phyloP scores from a whole-genome alignment of 2,329 filamentous ascomycete species.

The Pseudocercospora eumusae region DNA sequence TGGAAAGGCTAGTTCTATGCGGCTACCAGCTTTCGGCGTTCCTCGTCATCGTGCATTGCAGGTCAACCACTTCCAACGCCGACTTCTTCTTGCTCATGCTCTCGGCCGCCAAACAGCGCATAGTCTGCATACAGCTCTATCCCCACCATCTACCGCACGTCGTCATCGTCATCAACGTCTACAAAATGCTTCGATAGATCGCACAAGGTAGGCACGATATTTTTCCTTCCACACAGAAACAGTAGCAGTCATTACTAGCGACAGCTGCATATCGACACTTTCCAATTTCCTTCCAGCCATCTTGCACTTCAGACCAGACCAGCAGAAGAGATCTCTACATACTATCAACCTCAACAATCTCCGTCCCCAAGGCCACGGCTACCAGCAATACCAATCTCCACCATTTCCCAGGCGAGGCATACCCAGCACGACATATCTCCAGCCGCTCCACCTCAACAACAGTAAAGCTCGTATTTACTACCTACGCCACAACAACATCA shows the following conservation, averaged over 20 bases:
- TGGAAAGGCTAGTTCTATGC: too few species aligned
- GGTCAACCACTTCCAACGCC: neutral
- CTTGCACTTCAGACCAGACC: neutral
- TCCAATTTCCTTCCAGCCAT: neutral
- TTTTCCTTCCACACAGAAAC: neutral
- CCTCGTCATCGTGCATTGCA: neutral
- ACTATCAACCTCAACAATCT: constrained; percentile 3
- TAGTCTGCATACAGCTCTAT: neutral
- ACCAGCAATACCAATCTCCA: constrained; percentile 3
- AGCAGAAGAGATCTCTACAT: neutral
- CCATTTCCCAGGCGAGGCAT: constrained; percentile 2
- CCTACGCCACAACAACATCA: neutral
- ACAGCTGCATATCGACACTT: neutral
- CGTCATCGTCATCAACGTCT: neutral
- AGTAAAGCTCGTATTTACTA: neutral
- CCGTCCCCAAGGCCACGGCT: neutral
- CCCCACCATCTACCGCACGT: neutral
- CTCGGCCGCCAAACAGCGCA: neutral
- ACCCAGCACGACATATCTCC: neutral
- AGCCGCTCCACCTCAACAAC: constrained; percentile 1
- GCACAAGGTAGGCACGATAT: neutral
- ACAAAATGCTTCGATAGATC: neutral
- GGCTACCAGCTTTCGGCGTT: too few species aligned
- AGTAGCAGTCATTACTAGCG: neutral
- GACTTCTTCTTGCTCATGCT: neutral